Evolutionary conservation across 805 yeast genomes (phyloP), one percentile per base, ranked within the genome.

Genomic region (Scheffersomyces spartinae): DNA sequence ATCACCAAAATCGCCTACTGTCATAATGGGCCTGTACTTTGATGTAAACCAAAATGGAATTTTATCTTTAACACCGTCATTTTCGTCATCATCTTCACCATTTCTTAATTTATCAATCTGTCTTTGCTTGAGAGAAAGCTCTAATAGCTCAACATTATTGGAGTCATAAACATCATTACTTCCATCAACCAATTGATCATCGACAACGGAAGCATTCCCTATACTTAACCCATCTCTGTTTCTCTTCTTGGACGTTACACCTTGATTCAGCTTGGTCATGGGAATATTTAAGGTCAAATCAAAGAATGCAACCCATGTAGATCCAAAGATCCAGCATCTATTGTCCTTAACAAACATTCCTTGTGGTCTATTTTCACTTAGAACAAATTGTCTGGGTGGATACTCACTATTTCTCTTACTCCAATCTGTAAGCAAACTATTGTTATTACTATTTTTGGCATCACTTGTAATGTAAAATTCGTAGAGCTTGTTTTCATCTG

Each of bases 321-420:
- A 64, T 2, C 95, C 94, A 70, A 82, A 85, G n/a, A 84, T 52
- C 95, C 95, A 88, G 9, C 79, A 55, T 29, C 70, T 61, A 17
- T 54, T 41, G 7, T 47, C 48, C 26, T 71, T 73, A 9, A 47
- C 43, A 43, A 80, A 82, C 8, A 81, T 49, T 9, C 94, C 95
- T 31, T 70, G 64, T 28, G 93, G 75, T 39, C 77, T 74, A 30
- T 80, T 88, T 10, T 66, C 68, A 27, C 68, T 55, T 3, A 58
- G 47, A 10, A 63, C 43, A 33, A 79, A 74, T 33, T 72, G 71
- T 18, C 58, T 58, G 2, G 97, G 96, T 35, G 85, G 51, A 29
- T 68, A 62, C 26, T 80, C 91, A 10, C 83, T 67, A 49, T 84
- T 84, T 26, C 66, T 55, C 34, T 72, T 71, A 7, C 94, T 77